Conservation (phyloP, 1,284 basidiomycete species). For the Rhodotorula sp. region DNA sequence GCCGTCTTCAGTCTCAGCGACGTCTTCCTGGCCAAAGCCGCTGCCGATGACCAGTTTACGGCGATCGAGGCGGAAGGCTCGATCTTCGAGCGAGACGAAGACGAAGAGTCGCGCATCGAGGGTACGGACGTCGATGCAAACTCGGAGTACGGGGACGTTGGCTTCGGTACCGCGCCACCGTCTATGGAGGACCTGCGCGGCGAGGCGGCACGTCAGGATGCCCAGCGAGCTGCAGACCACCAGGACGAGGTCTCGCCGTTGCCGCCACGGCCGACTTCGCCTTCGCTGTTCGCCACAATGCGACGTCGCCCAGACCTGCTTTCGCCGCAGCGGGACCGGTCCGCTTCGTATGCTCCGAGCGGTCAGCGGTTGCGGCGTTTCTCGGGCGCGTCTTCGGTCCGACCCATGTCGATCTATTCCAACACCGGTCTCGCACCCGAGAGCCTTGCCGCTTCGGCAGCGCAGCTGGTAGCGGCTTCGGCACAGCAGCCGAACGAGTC, state of each 20-base stretch:
- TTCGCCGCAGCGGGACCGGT: constrained; percentile 25
- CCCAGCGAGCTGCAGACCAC: neutral
- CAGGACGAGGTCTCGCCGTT: neutral
- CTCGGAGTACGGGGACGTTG: constrained; percentile 31
- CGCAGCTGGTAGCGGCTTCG: neutral
- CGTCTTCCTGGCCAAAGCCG: constrained; percentile 88
- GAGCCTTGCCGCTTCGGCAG: constrained; percentile 18
- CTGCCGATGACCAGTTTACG: constrained; percentile 65
- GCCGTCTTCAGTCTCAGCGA: constrained; percentile 85
- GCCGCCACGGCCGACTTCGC: constrained; percentile 39
- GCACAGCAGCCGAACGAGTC: constrained; percentile 75
- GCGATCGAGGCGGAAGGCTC: constrained; percentile 56
- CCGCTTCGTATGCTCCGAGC: constrained; percentile 14
- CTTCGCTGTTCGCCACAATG: neutral
- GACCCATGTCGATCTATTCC: constrained; percentile 67
- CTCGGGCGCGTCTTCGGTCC: constrained; percentile 50
- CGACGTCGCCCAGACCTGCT: constrained; percentile 5
- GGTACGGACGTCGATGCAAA: constrained; percentile 42
- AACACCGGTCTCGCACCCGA: constrained; percentile 65
- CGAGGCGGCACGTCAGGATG: constrained; percentile 24
- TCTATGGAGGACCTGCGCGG: constrained; percentile 42
- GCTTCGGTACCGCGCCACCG: constrained; percentile 37
- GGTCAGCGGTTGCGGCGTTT: constrained; percentile 16
- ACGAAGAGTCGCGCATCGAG: constrained; percentile 48
- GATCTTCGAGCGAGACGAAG: constrained; percentile 54